Evolutionary conservation across 257 asterid genomes (phyloP), one percentile per base, ranked within the genome.

Genomic region (Linaria vulgaris): DNA sequence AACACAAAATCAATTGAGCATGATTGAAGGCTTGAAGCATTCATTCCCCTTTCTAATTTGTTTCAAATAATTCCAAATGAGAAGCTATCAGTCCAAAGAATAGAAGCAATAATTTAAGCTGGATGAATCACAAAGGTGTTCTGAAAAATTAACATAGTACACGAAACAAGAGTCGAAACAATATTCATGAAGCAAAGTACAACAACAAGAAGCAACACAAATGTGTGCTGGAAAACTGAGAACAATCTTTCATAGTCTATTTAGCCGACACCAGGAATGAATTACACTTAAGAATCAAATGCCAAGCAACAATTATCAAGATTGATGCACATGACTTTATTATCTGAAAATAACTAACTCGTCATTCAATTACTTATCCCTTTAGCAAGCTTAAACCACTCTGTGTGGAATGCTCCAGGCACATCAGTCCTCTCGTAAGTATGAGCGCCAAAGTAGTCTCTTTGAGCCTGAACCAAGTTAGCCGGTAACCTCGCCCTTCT

Each of bases 401-500:
- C 98, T 0, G 98, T 91, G 38, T 91, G 98, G 82, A 77, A 91
- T 20, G 84, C 64, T 37, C 98, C 98, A 0, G 86, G 71, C 17
- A 88, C 51, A 66, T 91, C 98, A 15, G 75, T 74, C 76, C 98
- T 80, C 67, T 91, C 98, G 10, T 91, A 91, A 0, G 98, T 88
- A 62, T 91, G 98, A 54, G 98, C 98, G 25, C 98, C 97, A 59
- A 91, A 91, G 74, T 91, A 91, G 74, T 91, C 98, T 69, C 98
- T 74, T 72, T 91, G 98, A 65, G 98, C 96, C 53, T 91, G 98
- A 38, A 91, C 94, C 88, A 91, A 67, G 69, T 91, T 91, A 15
- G 98, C 98, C 0, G 98, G 96, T 73, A 88, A 70, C 19, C 89
- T 81, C 75, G 54, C 96, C 85, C 98, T 83, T 65, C 98, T 66